Evolutionary conservation across 176 grass and related monocot genomes (phyloP).

Genomic region (Aegilops longissima): DNA sequence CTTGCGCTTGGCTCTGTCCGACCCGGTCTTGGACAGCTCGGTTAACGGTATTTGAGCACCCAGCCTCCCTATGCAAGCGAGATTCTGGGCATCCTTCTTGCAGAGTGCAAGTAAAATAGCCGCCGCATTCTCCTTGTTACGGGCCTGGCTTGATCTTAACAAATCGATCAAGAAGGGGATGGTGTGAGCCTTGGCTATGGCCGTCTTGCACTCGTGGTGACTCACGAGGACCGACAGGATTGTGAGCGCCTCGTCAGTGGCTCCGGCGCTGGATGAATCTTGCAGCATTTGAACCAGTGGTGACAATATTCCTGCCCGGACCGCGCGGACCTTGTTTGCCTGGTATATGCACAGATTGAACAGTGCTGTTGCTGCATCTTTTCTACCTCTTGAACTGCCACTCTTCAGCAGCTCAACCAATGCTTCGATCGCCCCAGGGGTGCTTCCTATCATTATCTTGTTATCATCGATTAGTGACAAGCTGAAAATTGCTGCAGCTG

Average conservation of each 20-base stretch:
- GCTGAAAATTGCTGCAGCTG: slow-evolving; percentile 93
- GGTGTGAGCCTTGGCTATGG: slow-evolving; percentile 75
- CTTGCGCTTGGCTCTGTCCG: slow-evolving; percentile 95
- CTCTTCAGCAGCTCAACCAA: slow-evolving; percentile 76
- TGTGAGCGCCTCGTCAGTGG: slow-evolving; percentile 77
- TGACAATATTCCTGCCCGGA: slow-evolving; percentile 72
- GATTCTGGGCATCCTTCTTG: slow-evolving; percentile 92
- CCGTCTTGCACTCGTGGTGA: slow-evolving; percentile 85
- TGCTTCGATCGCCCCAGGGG: slow-evolving; percentile 75
- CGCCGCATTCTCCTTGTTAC: slow-evolving; percentile 90
- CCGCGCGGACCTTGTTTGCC: slow-evolving; percentile 84
- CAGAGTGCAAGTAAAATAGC: slow-evolving; percentile 94
- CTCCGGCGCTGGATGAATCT: slow-evolving; percentile 68
- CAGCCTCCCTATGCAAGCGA: slow-evolving; percentile 78
- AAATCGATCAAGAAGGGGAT: slow-evolving; percentile 87
- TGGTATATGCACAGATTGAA: slow-evolving; percentile 98
- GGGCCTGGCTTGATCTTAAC: slow-evolving; percentile 70
- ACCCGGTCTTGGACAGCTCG: slow-evolving; percentile 80
- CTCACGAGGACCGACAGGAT: slow-evolving; percentile 90
- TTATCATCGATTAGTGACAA: slow-evolving; percentile 89
- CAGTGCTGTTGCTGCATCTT: slow-evolving; percentile 90
- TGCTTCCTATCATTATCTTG: slow-evolving; percentile 93
- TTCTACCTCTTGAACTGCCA: slow-evolving; percentile 77
- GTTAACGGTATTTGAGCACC: slow-evolving; percentile 88
- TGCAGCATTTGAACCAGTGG: slow-evolving; percentile 84